Evolutionary conservation across 768 basidiomycete species (phyloP).

Genomic region (Tylopilus sp.): DNA sequence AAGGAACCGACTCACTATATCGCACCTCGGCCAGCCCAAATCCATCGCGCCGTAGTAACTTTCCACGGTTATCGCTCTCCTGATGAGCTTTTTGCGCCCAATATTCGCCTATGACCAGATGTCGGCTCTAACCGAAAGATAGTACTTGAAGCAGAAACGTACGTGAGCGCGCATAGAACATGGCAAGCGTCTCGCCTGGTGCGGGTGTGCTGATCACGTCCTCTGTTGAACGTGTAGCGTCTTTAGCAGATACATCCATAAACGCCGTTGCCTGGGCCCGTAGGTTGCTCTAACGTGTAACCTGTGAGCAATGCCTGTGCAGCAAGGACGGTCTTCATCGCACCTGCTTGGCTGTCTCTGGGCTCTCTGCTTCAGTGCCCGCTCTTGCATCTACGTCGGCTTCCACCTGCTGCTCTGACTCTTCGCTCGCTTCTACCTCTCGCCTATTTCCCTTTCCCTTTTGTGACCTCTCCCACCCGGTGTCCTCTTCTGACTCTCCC

Average conservation of each 20-base stretch:
- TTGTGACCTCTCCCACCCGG: constrained; percentile 1
- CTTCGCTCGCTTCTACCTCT: constrained; percentile 28
- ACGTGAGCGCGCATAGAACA: constrained; percentile 82
- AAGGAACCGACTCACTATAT: constrained; percentile 46
- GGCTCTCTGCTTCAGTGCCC: background rate
- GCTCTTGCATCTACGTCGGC: background rate
- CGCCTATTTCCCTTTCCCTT: constrained; percentile 13
- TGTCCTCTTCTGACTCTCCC: constrained; percentile 10
- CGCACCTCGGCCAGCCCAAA: constrained; percentile 72
- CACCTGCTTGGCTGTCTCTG: constrained; percentile 17
- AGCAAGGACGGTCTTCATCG: background rate
- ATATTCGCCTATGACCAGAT: constrained; percentile 52
- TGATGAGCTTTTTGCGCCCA: constrained; percentile 74
- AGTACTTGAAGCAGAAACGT: constrained; percentile 24
- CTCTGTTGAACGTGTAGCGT: constrained; percentile 53
- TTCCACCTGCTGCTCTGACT: constrained; percentile 8
- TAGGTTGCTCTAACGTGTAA: constrained; percentile 33
- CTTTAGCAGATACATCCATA: constrained; percentile 63
- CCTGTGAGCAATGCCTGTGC: background rate
- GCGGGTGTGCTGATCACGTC: constrained; percentile 76
- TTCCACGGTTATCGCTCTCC: constrained; percentile 66
- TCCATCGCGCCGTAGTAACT: constrained; percentile 72
- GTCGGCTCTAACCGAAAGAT: background rate
- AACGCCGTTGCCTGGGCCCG: constrained; percentile 45
- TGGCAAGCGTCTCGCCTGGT: constrained; percentile 79